Percentiles rank a stretch among this genome's conserved stretches.
phyloP scores from a whole-genome alignment of 441 rosid genomes.

The Eutrema salsugineum region DNA sequence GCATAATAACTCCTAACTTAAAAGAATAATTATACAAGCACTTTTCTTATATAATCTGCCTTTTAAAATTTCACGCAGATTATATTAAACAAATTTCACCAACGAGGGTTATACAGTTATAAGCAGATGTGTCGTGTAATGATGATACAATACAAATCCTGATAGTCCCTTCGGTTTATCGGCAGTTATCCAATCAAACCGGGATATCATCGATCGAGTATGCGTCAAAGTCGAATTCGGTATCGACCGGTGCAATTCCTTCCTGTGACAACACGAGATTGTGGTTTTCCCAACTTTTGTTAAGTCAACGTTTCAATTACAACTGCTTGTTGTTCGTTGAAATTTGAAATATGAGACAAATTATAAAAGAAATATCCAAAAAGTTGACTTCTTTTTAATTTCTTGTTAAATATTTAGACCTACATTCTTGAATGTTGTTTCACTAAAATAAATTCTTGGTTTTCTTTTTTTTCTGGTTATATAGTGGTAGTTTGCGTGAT shows the following conservation, averaged over 20 bases:
- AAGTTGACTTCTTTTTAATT: not conserved
- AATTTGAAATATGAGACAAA: not conserved
- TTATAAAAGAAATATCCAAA: not conserved
- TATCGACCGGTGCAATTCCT: slow-evolving; percentile 49
- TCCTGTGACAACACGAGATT: slow-evolving; percentile 41
- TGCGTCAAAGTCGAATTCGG: slow-evolving; percentile 68
- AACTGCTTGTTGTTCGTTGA: not conserved
- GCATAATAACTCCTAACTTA: slow-evolving; percentile 3
- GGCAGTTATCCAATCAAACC: slow-evolving; percentile 18
- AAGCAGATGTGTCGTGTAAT: slow-evolving; percentile 4
- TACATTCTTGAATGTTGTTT: not conserved
- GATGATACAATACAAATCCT: slow-evolving; percentile 22
- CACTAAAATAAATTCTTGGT: not conserved
- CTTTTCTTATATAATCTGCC: slow-evolving; percentile 19
- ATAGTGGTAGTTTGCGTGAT: not conserved
- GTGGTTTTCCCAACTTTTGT: slow-evolving; percentile 6
- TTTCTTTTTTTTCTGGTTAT: not conserved
- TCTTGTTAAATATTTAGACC: not conserved
- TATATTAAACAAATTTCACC: slow-evolving; percentile 16
- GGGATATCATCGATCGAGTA: slow-evolving; percentile 52
- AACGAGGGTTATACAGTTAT: not conserved
- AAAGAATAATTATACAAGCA: not conserved
- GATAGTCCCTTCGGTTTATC: not conserved
- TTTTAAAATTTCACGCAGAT: slow-evolving; percentile 20
- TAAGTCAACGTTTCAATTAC: not conserved